Base-by-base conservation (phyloP, 306 rosid species). In the Pterocarpus santalinus region DNA sequence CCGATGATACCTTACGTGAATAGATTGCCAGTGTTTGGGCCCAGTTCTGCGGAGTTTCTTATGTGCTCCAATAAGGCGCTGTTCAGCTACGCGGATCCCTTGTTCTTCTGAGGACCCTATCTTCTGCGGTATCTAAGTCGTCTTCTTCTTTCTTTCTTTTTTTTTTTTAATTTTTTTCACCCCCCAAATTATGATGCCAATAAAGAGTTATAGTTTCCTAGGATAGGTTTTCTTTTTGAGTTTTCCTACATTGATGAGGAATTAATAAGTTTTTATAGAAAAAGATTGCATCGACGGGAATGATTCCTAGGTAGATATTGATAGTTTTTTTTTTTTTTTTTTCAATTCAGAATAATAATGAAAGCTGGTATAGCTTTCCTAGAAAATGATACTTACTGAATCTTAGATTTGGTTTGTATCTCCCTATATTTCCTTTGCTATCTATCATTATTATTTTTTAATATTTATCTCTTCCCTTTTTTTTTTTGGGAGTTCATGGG, bases 61-160 rank as follows among this genome's bases (percentile, higher is more conserved):
- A 30, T 85, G 65, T 67, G 80, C 77, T 68, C 72, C n/a, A 77
- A 76, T 67, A 81, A 82, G 34, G 74, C 81, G 43, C 16, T 88
- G 47, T 46, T 82, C 72, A 73, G 53, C 65, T 68, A 73, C 83
- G 41, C 64, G 1, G 83, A 80, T 51, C 32, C 65, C 28, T 49
- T 80, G 22, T 72, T 71, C 36, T 62, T 47, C 7, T 78, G 56
- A 78, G 35, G 63, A 44, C 41, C 41, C 2, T 3, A 38, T 6
- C 41, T 4, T 4, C 41, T 38, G 5, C 41, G 41, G 41, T 38
- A 38, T 38, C 41, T 22, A 22, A 22, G 3, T 38, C 6, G 3
- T 38, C 4, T 38, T 43, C 11, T 8, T 43, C 11, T 0, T 43
- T 43, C 2, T 43, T 43, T 43, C 5, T 43, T 8, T 43, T 7